These are phyloP conservation scores for Gaeumannomyces sp. DNA, from an alignment of 2,329 filamentous ascomycete genomes.

Conservation along the genomic window DNA sequence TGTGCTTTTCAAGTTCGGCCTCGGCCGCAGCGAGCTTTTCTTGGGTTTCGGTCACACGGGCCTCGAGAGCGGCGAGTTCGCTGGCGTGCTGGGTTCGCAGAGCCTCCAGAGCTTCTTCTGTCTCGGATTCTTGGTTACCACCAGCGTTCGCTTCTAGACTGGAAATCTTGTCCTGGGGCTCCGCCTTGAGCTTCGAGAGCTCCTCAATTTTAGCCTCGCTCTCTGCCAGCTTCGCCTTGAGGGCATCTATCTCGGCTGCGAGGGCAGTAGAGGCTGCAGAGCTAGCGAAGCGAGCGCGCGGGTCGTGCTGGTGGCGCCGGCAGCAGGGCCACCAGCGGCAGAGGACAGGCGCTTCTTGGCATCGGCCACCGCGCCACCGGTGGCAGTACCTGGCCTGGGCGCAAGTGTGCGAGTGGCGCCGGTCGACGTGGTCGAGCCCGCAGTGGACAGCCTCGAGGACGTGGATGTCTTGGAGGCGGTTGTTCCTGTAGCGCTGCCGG, in stretches of 20 bases:
- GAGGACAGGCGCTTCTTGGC: constrained; percentile 54
- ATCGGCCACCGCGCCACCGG: constrained; percentile 35
- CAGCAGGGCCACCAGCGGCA: constrained; percentile 32
- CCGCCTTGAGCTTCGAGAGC: constrained; percentile 47
- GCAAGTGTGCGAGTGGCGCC: constrained; percentile 25
- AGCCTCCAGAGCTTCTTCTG: constrained; percentile 40
- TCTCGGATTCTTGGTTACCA: constrained; percentile 30
- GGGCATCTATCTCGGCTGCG: constrained; percentile 46
- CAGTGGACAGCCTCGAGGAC: constrained; percentile 31
- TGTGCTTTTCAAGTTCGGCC: constrained; percentile 43
- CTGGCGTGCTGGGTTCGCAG: constrained; percentile 45
- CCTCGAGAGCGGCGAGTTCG: constrained; percentile 37
- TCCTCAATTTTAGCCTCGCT: constrained; percentile 52
- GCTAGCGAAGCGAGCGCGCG: constrained; percentile 34
- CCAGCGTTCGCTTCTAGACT: constrained; percentile 40
- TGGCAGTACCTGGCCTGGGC: constrained; percentile 26
- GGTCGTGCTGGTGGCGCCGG: constrained; percentile 30
- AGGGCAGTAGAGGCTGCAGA: constrained; percentile 25
- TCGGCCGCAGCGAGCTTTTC: constrained; percentile 30
- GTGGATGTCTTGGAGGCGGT: constrained; percentile 24
- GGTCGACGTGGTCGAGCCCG: constrained; percentile 22
- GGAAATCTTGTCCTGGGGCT: constrained; percentile 49
- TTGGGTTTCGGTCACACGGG: constrained; percentile 6
- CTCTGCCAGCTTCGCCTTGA: constrained; percentile 52
- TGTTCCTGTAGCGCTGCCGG: constrained; percentile 31